These are phyloP conservation scores for Aspergillus puulaauensis DNA, from an alignment of 2,329 filamentous ascomycete genomes.

Conservation along the genomic window DNA sequence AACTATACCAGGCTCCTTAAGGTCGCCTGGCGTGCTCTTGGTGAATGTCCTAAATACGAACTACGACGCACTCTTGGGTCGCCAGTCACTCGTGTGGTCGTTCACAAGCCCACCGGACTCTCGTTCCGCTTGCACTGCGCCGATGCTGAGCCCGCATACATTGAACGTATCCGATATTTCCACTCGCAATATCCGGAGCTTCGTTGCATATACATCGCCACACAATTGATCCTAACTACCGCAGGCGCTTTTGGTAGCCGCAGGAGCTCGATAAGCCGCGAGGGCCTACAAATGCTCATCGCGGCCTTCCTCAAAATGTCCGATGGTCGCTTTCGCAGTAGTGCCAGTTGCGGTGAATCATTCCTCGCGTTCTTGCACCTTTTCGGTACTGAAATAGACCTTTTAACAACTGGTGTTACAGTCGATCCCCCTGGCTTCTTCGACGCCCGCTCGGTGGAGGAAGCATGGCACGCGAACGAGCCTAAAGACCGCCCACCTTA, in stretches of 20 bases:
- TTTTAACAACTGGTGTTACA: constrained; percentile 48
- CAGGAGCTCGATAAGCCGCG: constrained; percentile 53
- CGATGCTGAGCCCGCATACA: constrained; percentile 39
- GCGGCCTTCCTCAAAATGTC: constrained; percentile 53
- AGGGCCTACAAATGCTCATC: constrained; percentile 58
- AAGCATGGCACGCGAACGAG: constrained; percentile 11
- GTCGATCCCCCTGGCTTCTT: constrained; percentile 50
- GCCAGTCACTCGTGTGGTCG: constrained; percentile 32
- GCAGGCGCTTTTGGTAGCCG: constrained; percentile 50
- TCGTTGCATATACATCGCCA: constrained; percentile 48
- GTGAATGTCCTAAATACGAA: constrained; percentile 20
- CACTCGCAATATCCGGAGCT: constrained; percentile 51
- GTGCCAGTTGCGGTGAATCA: constrained; percentile 39
- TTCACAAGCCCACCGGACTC: constrained; percentile 51
- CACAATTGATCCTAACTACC: constrained; percentile 53
- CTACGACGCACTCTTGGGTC: constrained; percentile 19
- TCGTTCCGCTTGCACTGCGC: constrained; percentile 53
- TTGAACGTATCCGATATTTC: constrained; percentile 48
- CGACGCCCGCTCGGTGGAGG: constrained; percentile 18
- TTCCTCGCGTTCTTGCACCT: constrained; percentile 53
- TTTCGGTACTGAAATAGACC: constrained; percentile 48
- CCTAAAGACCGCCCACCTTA: constrained; percentile 21
- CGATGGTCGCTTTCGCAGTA: constrained; percentile 30
- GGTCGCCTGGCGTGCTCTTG: constrained; percentile 23
- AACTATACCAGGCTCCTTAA: constrained; percentile 24